Base-by-base conservation (phyloP, 2,329 filamentous ascomycete genomes). In the Pseudocercospora fuligena region DNA sequence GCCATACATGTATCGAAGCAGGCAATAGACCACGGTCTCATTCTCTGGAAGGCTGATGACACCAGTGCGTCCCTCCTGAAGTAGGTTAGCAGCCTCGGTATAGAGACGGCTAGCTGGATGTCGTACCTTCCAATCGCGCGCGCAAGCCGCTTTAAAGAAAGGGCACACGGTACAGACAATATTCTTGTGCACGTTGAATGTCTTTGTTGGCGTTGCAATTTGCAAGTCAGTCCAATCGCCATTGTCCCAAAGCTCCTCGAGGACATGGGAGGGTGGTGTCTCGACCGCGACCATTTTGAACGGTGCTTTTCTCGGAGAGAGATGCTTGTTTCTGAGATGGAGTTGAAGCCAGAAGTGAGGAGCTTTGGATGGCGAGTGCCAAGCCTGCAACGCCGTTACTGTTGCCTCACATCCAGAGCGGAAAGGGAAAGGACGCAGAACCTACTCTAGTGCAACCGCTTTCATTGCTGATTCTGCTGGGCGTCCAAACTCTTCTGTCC, bases 121-220 rank as follows among this genome's bases (percentile, higher is more conserved):
- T 36, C 36, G 36, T 14, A 62, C 56, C 16, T 60, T 19, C 46
- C 29, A 60, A 5, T 54, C 57, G 2, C 63, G 40, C 31, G n/a
- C 25, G 33, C 56, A 60, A 5, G 57, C 63, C 2, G 63, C 63
- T 25, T 47, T 4, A 11, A 64, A 12, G 57, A 64, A 60, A 19
- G 47, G 54, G 40, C 54, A 33, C 12, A 16, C 62, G 7, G 43
- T 1, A 11, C 56, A 64, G 4, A 64, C 56, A 3, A 64, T 29
- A 11, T 16, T 64, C 46, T 23, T 60, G 46, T 64, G 62, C 19
- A 64, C 56, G 2, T 64, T 43, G 62, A 64, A 64, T 11, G 40
- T 43, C 16, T 19, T 43, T 6, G 40, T n/a, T 5, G 40, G 40
- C 16, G 40, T 19, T 5, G 16, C 40, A 43, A 43, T 19, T 6